phyloP scores from a whole-genome alignment of 2,329 filamentous ascomycete genomes.

The Diaporthe ilicicola region DNA sequence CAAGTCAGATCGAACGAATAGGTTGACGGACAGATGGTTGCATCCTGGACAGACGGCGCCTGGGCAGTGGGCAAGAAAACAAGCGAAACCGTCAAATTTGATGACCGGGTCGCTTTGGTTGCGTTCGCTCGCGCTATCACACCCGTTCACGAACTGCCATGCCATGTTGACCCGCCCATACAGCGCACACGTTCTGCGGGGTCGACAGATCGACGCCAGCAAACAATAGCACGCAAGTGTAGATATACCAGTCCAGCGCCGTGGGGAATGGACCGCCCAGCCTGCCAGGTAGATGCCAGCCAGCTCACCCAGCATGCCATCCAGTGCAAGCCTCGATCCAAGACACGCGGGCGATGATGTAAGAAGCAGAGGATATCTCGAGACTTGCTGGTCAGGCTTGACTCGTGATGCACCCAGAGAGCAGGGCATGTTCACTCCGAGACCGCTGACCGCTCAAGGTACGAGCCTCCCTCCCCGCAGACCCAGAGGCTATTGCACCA shows the following conservation, averaged over 20 bases:
- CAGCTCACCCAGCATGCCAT: background rate
- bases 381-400: background rate
- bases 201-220: background rate
- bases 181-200: constrained; percentile 7
- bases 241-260: background rate
- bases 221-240: background rate
- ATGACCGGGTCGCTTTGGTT: background rate
- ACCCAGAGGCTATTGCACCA: background rate
- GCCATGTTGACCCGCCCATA: background rate
- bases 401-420: background rate
- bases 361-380: constrained; percentile 1
- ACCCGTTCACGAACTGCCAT: background rate
- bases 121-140: background rate
- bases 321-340: background rate
- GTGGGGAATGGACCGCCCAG: background rate
- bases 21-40: background rate
- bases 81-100: background rate
- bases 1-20: background rate
- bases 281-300: constrained; percentile 17
- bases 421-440: background rate
- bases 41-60: background rate
- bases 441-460: background rate
- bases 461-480: background rate
- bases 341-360: constrained; percentile 1
- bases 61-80: background rate